Evolutionary conservation across 306 rosid genomes (phyloP).

Genomic region (Malus asiatica): DNA sequence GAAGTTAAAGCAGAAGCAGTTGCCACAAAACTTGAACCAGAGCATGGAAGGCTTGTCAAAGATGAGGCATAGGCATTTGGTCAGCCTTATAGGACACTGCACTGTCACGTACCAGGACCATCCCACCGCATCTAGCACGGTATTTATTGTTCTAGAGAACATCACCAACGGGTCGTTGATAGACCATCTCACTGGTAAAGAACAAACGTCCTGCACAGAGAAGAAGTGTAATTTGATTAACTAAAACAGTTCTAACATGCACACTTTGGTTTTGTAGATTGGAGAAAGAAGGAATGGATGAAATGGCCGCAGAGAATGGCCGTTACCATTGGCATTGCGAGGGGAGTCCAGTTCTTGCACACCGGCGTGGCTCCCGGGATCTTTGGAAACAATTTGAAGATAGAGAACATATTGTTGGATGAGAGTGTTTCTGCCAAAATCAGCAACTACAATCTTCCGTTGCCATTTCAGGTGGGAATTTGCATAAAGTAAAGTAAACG

Average conservation of each 20-base stretch:
- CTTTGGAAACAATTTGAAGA: conserved; percentile 61
- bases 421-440: conserved; percentile 58
- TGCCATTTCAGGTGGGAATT: conserved; percentile 47
- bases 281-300: conserved; percentile 58
- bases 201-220: background rate
- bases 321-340: conserved; percentile 52
- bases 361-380: conserved; percentile 51
- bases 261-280: conserved; percentile 26
- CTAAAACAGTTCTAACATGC: background rate
- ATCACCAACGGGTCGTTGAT: conserved; percentile 50
- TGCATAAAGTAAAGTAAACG: background rate
- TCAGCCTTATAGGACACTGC: conserved; percentile 77
- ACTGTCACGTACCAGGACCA: conserved; percentile 44
- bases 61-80: conserved; percentile 77
- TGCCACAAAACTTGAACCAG: conserved; percentile 30
- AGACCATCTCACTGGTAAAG: conserved; percentile 59
- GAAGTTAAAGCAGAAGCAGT: conserved; percentile 46
- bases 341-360: conserved; percentile 78
- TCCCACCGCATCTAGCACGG: conserved; percentile 37
- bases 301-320: conserved; percentile 95
- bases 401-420: conserved; percentile 60
- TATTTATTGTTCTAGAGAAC: conserved; percentile 55
- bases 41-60: conserved; percentile 46
- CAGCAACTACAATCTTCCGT: conserved; percentile 65
- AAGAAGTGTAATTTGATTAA: background rate